Evolutionary conservation across 2,329 filamentous ascomycete genomes (phyloP).

Genomic region (Botrytis fragariae): DNA sequence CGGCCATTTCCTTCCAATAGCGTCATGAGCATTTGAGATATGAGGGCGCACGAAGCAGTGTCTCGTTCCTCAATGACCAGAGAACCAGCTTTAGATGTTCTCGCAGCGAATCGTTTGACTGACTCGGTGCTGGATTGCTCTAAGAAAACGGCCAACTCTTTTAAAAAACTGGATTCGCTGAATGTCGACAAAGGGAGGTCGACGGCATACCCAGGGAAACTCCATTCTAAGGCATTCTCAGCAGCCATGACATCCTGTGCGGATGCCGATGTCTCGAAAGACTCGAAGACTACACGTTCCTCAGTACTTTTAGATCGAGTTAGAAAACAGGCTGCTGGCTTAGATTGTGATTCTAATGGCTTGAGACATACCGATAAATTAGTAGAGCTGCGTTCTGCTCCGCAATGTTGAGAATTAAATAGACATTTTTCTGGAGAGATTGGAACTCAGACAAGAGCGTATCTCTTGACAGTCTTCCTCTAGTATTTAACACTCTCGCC

Average conservation of each 20-base stretch:
- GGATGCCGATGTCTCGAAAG: conserved; percentile 57
- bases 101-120: conserved; percentile 52
- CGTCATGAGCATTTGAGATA: conserved; percentile 59
- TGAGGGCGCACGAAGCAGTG: conserved; percentile 53
- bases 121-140: conserved; percentile 54
- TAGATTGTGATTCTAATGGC: not conserved
- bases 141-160: conserved; percentile 50
- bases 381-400: conserved; percentile 51
- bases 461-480: conserved; percentile 26
- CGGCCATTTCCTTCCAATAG: conserved; percentile 55
- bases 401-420: conserved; percentile 45
- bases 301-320: not conserved
- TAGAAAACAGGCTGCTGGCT: not conserved
- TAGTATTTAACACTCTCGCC: conserved; percentile 22
- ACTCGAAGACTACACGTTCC: conserved; percentile 51
- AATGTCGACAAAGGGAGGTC: conserved; percentile 45
- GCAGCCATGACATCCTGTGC: conserved; percentile 53
- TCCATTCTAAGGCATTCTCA: conserved; percentile 52
- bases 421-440: conserved; percentile 33
- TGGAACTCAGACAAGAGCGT: conserved; percentile 36
- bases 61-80: conserved; percentile 55
- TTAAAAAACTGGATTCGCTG: conserved; percentile 45
- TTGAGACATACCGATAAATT: conserved; percentile 41
- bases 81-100: conserved; percentile 50
- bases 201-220: conserved; percentile 57